Conservation (phyloP, 148 eudicot genomes). For the Vaccinium darrowii region DNA sequence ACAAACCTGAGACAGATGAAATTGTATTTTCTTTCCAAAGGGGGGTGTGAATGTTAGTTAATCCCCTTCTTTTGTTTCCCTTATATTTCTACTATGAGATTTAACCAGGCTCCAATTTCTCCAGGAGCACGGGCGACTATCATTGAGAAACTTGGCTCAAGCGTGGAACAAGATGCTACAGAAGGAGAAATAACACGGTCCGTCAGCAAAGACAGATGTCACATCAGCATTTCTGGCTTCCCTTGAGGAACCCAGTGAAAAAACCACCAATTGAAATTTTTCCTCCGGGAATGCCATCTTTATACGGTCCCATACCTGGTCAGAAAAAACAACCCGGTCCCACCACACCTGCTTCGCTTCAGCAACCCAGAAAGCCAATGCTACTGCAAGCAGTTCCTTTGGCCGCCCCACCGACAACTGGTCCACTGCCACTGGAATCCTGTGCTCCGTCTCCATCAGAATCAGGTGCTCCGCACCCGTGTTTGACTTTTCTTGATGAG, state of each 20-base stretch:
- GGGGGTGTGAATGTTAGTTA: background rate
- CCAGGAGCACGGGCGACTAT: slow-evolving; percentile 93
- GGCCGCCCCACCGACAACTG: slow-evolving; percentile 15
- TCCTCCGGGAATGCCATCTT: slow-evolving; percentile 88
- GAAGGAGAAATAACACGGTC: slow-evolving; percentile 75
- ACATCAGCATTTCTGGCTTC: slow-evolving; percentile 90
- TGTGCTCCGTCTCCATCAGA: slow-evolving; percentile 27
- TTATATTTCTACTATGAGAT: slow-evolving; percentile 16
- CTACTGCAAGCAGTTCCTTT: slow-evolving; percentile 53
- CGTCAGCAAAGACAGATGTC: slow-evolving; percentile 71
- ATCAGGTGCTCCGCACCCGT: slow-evolving; percentile 23
- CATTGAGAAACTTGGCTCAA: slow-evolving; percentile 73
- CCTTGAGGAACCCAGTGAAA: slow-evolving; percentile 79
- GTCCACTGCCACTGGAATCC: slow-evolving; percentile 29
- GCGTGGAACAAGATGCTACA: slow-evolving; percentile 83
- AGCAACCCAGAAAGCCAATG: slow-evolving; percentile 68
- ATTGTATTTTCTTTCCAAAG: background rate
- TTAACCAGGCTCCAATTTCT: slow-evolving; percentile 6
- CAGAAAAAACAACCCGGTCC: slow-evolving; percentile 60
- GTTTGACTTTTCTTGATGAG: slow-evolving; percentile 21
- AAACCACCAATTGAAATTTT: slow-evolving; percentile 87
- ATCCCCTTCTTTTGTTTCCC: background rate
- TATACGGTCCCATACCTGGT: slow-evolving; percentile 71
- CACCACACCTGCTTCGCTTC: slow-evolving; percentile 38
- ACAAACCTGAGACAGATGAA: background rate